phyloP scores from a whole-genome alignment of 768 basidiomycete genomes.

The Agrocybe pediades region DNA sequence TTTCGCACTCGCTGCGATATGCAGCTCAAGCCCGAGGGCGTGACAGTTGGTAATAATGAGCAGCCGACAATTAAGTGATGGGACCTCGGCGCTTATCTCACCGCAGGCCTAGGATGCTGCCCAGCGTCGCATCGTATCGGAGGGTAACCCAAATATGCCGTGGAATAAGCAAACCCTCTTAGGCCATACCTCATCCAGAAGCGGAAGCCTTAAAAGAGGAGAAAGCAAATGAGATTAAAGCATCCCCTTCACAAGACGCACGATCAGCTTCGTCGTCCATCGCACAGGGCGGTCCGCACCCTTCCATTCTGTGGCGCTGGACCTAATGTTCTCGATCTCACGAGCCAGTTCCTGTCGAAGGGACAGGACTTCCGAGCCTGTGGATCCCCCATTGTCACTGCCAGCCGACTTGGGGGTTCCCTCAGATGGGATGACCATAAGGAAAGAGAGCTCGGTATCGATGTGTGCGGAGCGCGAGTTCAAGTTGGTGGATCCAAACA shows the following conservation, averaged over 20 bases:
- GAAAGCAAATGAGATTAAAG: constrained; percentile 36
- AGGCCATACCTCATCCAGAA: no score
- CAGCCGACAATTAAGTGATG: no score
- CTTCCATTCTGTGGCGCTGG: constrained; percentile 57
- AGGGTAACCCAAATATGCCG: no score
- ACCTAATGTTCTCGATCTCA: constrained; percentile 55
- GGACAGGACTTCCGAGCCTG: constrained; percentile 11
- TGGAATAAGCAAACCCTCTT: no score
- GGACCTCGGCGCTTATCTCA: no score
- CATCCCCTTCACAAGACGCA: constrained; percentile 69
- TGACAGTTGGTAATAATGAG: no score
- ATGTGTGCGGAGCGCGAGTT: constrained; percentile 89
- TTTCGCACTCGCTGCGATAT: no score
- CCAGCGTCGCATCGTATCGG: no score
- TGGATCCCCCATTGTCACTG: constrained; percentile 8
- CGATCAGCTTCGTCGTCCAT: constrained; percentile 63
- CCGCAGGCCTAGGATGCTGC: no score
- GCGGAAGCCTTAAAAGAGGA: no score
- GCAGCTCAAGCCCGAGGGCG: no score
- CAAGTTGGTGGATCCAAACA: constrained; percentile 94
- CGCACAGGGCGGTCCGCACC: constrained; percentile 60
- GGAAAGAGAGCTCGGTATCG: constrained; percentile 89
- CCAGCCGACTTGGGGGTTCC: constrained; percentile 3
- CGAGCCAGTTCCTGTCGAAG: constrained; percentile 51
- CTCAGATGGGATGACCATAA: constrained; percentile 71